Percentiles rank a stretch among this genome's conserved stretches.
phyloP scores from a whole-genome alignment of 768 basidiomycete species.

The Naematelia encephala region DNA sequence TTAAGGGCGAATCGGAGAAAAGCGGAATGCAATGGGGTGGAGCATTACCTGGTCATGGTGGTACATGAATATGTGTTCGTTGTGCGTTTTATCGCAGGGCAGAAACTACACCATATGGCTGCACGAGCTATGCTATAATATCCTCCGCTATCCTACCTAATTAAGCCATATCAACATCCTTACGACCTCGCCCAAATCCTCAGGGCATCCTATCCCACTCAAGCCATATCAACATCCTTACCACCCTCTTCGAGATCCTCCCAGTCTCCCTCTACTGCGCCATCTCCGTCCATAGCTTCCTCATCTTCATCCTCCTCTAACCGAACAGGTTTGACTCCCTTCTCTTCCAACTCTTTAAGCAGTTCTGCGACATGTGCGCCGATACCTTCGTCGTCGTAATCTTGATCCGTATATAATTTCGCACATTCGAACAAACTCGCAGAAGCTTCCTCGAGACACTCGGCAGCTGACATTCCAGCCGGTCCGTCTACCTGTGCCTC shows the following conservation, averaged over 20 bases:
- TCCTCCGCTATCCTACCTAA: too few species aligned
- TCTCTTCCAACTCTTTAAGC: slow-evolving; percentile 62
- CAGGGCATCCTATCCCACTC: too few species aligned
- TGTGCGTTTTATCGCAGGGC: not conserved
- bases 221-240: slow-evolving; percentile 55
- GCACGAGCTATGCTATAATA: not conserved
- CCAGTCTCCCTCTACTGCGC: slow-evolving; percentile 61
- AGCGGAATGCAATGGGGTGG: slow-evolving; percentile 32
- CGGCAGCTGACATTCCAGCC: slow-evolving; percentile 65
- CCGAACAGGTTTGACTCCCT: slow-evolving; percentile 65
- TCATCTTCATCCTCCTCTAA: slow-evolving; percentile 59
- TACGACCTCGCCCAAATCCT: too few species aligned
- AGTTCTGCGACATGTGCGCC: slow-evolving; percentile 74
- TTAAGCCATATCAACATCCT: not conserved
- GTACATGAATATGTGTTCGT: slow-evolving; percentile 20
- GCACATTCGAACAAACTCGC: slow-evolving; percentile 81
- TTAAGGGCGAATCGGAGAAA: slow-evolving; percentile 6
- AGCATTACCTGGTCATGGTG: slow-evolving; percentile 34
- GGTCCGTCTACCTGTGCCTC: slow-evolving; percentile 48
- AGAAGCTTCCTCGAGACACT: slow-evolving; percentile 71
- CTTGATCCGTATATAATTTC: slow-evolving; percentile 69
- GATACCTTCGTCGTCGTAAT: slow-evolving; percentile 71
- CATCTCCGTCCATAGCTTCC: slow-evolving; percentile 65
- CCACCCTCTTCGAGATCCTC: slow-evolving; percentile 55
- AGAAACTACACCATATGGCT: slow-evolving; percentile 4